Conservation (phyloP, 345 rosid genomes). For the Hibiscus mutabilis region DNA sequence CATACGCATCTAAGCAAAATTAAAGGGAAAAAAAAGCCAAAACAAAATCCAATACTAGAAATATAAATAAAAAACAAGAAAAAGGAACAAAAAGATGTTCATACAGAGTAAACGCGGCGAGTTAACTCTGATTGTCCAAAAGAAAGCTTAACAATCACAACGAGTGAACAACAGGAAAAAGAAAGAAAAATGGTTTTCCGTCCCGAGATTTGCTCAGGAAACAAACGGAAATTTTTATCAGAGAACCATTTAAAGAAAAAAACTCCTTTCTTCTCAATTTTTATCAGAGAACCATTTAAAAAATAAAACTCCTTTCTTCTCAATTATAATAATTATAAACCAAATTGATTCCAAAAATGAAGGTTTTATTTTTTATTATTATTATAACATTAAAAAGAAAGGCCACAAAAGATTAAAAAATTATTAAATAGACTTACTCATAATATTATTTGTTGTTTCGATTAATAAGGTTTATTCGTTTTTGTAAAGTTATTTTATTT, state of each 20-base stretch:
- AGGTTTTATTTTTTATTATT: too few relatives aligned
- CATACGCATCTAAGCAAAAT: background rate
- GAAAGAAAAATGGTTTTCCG: background rate
- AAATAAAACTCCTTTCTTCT: too few relatives aligned
- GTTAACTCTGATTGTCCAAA: constrained; percentile 9
- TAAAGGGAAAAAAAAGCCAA: background rate
- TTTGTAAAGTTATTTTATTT: too few relatives aligned
- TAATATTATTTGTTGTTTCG: too few relatives aligned
- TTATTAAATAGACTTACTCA: too few relatives aligned
- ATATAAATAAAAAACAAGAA: background rate
- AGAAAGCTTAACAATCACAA: constrained; percentile 7
- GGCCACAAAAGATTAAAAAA: too few relatives aligned
- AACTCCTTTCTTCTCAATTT: too few relatives aligned
- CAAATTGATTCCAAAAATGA: too few relatives aligned
- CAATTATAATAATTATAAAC: too few relatives aligned
- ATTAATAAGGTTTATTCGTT: too few relatives aligned
- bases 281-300: background rate
- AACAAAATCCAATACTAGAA: background rate
- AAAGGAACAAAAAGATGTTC: background rate
- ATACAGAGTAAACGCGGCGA: constrained; percentile 13
- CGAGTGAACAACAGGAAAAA: background rate
- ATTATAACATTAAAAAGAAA: too few relatives aligned
- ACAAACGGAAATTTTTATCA: constrained; percentile 12
- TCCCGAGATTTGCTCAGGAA: constrained; percentile 13
- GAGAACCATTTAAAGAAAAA: too few relatives aligned